phyloP scores from a whole-genome alignment of 2,329 filamentous ascomycete genomes.

The Penicillium sp. region DNA sequence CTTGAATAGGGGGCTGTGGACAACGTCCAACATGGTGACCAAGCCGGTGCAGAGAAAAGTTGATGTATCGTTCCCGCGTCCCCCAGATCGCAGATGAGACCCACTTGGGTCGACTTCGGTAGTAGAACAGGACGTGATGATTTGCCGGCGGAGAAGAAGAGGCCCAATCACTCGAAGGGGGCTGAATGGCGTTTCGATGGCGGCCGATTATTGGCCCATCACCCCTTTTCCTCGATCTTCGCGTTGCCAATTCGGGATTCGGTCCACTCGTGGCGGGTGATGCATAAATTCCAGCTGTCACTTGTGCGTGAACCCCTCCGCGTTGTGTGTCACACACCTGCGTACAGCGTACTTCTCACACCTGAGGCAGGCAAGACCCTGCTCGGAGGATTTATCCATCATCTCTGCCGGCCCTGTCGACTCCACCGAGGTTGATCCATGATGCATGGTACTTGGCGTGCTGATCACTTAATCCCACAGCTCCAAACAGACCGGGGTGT shows the following conservation, averaged over 20 bases:
- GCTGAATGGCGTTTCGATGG: slow-evolving; percentile 2
- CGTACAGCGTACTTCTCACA: too few relatives aligned
- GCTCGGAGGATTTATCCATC: slow-evolving; percentile 19
- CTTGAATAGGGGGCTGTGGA: neutral
- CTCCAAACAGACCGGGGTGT: neutral
- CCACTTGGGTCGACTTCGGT: slow-evolving; percentile 15
- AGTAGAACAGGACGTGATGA: neutral
- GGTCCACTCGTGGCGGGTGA: slow-evolving; percentile 5
- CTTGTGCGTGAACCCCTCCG: slow-evolving; percentile 17
- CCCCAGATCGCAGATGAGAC: slow-evolving; percentile 12
- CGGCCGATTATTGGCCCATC: slow-evolving; percentile 20
- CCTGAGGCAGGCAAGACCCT: neutral
- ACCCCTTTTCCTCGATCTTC: neutral
- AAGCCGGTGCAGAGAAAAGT: slow-evolving; percentile 1
- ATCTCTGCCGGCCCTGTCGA: slow-evolving; percentile 9
- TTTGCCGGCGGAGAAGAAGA: slow-evolving; percentile 3
- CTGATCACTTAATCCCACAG: slow-evolving; percentile 4
- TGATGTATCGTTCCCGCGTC: slow-evolving; percentile 22
- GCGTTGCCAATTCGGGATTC: neutral
- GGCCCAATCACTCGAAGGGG: neutral
- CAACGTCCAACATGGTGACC: neutral
- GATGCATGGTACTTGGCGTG: slow-evolving; percentile 22
- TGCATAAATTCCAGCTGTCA: slow-evolving; percentile 17
- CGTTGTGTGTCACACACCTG: neutral
- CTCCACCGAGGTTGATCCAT: slow-evolving; percentile 23